Conservation (phyloP, 768 basidiomycete genomes). For the Mycena vitilis region DNA sequence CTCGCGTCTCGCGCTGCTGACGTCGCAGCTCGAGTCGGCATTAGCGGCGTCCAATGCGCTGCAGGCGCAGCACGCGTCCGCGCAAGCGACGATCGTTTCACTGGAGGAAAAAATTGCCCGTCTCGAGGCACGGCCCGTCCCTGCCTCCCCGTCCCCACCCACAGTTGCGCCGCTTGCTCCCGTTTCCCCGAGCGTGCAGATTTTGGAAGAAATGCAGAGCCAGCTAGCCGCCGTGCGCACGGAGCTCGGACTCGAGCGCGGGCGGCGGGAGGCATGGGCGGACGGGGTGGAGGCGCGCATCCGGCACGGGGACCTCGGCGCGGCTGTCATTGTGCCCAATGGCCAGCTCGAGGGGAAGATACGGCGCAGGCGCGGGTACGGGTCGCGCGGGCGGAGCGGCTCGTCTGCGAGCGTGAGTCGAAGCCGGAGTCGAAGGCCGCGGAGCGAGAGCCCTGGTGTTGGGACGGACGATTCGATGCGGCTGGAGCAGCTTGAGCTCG, state of each 20-base stretch:
- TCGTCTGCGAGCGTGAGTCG: not conserved
- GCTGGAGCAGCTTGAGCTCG: not conserved
- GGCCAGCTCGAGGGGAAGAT: not conserved
- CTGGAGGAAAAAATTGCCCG: conserved; percentile 74
- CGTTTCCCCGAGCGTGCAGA: not conserved
- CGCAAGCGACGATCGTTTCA: conserved; percentile 74
- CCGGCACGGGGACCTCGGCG: not conserved
- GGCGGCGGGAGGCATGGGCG: conserved; percentile 26
- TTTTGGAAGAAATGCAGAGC: conserved; percentile 11
- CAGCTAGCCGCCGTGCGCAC: conserved; percentile 27
- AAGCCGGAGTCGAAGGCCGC: not conserved
- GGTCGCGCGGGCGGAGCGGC: not conserved
- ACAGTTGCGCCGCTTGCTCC: not conserved
- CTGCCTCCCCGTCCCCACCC: not conserved
- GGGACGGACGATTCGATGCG: conserved; percentile 13
- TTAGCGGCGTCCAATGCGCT: conserved; percentile 76
- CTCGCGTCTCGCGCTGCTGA: conserved; percentile 68
- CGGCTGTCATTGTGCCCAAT: not conserved
- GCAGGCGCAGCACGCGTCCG: conserved; percentile 80
- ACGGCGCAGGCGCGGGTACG: not conserved
- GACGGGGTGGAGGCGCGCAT: conserved; percentile 24
- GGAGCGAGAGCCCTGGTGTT: not conserved
- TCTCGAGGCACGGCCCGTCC: conserved; percentile 59
- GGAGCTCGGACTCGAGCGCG: conserved; percentile 29
- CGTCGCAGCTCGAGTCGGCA: conserved; percentile 80